A percentile compares a stretch with the other conserved stretches of the same genome.
These are phyloP conservation scores for Verruconis gallopava DNA, from an alignment of 2,329 filamentous ascomycete genomes.

Conservation along the genomic window DNA sequence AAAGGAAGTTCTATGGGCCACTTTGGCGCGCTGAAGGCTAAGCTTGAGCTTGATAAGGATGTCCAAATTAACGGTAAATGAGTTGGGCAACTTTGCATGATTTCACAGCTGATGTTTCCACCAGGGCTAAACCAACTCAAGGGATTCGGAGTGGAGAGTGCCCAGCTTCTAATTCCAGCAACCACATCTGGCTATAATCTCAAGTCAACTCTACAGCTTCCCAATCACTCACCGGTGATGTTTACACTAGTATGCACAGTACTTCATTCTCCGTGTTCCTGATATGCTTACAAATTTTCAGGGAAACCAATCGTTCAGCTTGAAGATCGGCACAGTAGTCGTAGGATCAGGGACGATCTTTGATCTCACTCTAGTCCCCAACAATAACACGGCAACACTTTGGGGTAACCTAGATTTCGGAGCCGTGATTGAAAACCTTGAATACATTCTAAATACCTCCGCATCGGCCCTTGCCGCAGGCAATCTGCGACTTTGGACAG, in stretches of 20 bases:
- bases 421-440: not conserved
- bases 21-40: not conserved
- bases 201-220: not conserved
- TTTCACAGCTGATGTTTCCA: not conserved
- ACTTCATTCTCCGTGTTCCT: no score
- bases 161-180: not conserved
- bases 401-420: not conserved
- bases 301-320: not conserved
- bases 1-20: not conserved
- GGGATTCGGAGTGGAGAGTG: not conserved
- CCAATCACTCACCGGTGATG: not conserved
- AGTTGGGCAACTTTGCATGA: not conserved
- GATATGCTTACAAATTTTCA: no score
- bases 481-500: not conserved
- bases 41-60: not conserved
- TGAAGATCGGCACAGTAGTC: not conserved
- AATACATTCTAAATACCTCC: not conserved
- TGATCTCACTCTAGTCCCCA: not conserved
- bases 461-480: not conserved
- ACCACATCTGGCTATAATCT: not conserved
- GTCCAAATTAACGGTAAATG: not conserved
- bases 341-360: not conserved
- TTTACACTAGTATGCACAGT: no score
- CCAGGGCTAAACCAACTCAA: not conserved
- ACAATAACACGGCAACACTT: not conserved